phyloP scores from a whole-genome alignment of 1,284 basidiomycete species.

The Ganoderma lucidum region DNA sequence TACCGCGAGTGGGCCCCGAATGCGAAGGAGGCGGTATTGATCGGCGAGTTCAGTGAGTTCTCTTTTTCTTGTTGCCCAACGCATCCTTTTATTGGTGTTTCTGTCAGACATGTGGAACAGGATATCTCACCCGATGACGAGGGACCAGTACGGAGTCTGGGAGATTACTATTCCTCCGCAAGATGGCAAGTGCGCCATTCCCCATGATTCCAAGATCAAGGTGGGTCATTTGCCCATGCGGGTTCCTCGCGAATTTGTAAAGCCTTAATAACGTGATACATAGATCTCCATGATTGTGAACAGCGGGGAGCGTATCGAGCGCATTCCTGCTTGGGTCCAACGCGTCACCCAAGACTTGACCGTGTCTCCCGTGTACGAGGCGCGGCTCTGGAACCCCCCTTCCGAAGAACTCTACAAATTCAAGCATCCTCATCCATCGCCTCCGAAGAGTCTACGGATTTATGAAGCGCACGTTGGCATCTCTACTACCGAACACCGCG shows the following conservation, averaged over 20 bases:
- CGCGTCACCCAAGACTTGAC: conserved; percentile 94
- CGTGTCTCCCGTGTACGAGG: conserved; percentile 94
- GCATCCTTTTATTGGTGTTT: conserved; percentile 3
- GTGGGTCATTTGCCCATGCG: conserved; percentile 45
- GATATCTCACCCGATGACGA: conserved; percentile 85
- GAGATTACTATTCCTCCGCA: conserved; percentile 83
- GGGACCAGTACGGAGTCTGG: conserved; percentile 93
- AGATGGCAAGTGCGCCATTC: conserved; percentile 82
- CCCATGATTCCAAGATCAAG: conserved; percentile 95
- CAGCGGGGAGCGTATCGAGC: conserved; percentile 84
- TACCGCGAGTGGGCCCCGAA: conserved; percentile 99
- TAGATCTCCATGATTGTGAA: conserved; percentile 89
- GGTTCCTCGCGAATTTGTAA: not conserved
- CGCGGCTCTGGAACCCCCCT: conserved; percentile 98
- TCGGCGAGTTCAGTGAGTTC: conserved; percentile 95
- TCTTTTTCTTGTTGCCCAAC: conserved; percentile 20
- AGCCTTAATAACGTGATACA: not conserved
- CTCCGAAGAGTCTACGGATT: conserved; percentile 81
- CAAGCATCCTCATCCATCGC: conserved; percentile 79
- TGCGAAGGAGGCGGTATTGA: conserved; percentile 82
- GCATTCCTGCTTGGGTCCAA: conserved; percentile 92
- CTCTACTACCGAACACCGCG: conserved; percentile 86
- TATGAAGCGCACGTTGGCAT: conserved; percentile 99
- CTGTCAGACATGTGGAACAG: conserved; percentile 87
- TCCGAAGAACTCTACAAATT: conserved; percentile 76